A percentile compares a stretch with the other conserved stretches of the same genome.
These are phyloP conservation scores for Fusarium euwallaceae DNA, from an alignment of 2,329 filamentous ascomycete species.

Conservation along the genomic window DNA sequence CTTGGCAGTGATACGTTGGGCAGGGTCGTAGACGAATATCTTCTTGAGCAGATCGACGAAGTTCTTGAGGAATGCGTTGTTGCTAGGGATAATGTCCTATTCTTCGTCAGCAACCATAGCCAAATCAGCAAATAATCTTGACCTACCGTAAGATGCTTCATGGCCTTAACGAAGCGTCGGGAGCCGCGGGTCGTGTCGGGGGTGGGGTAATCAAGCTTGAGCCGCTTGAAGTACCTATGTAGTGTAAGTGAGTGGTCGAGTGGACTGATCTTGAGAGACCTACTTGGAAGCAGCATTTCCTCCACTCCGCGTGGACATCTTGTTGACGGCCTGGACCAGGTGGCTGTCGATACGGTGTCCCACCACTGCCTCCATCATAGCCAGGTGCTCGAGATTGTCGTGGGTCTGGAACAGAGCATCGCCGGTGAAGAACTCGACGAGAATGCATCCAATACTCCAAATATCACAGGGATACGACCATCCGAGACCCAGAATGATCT, in stretches of 20 bases:
- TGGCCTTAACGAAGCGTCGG: slow-evolving; percentile 76
- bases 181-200: slow-evolving; percentile 74
- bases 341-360: slow-evolving; percentile 69
- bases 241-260: slow-evolving; percentile 43
- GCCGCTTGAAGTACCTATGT: slow-evolving; percentile 74
- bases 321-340: slow-evolving; percentile 64
- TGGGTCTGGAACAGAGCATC: slow-evolving; percentile 80
- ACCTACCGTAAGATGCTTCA: slow-evolving; percentile 75
- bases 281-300: slow-evolving; percentile 76
- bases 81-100: slow-evolving; percentile 75
- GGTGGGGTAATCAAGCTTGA: slow-evolving; percentile 75
- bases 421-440: slow-evolving; percentile 79
- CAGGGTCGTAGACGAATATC: slow-evolving; percentile 78
- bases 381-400: slow-evolving; percentile 78
- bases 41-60: slow-evolving; percentile 75
- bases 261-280: slow-evolving; percentile 36
- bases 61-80: slow-evolving; percentile 69
- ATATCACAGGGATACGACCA: slow-evolving; percentile 81
- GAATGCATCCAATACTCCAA: slow-evolving; percentile 80
- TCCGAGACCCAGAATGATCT: slow-evolving; percentile 77
- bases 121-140: not conserved
- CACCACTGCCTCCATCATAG: slow-evolving; percentile 81
- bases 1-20: slow-evolving; percentile 75
- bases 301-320: slow-evolving; percentile 68
- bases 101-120: slow-evolving; percentile 11